Conservation (phyloP, 1,284 basidiomycete genomes). For the Melampsora larici-populina region DNA sequence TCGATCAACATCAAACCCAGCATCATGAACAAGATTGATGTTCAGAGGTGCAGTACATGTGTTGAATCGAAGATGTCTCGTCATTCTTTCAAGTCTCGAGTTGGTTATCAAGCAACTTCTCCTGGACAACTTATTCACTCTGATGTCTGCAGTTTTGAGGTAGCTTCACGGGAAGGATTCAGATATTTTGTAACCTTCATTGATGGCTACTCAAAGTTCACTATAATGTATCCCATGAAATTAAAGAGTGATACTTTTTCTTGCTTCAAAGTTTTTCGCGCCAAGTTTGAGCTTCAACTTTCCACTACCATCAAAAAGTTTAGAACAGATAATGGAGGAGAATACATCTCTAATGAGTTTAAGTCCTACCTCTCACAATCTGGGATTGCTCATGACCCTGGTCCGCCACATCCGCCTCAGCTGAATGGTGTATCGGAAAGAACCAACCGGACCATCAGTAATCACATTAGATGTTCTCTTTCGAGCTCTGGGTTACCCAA, state of each 20-base stretch:
- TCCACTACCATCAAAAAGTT: background rate
- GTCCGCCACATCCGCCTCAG: slow-evolving; percentile 53
- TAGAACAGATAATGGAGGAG: slow-evolving; percentile 6
- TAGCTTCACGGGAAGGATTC: slow-evolving; percentile 42
- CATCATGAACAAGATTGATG: slow-evolving; percentile 20
- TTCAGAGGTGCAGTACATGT: background rate
- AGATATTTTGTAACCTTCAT: slow-evolving; percentile 52
- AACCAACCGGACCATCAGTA: slow-evolving; percentile 50
- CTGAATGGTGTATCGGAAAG: slow-evolving; percentile 53
- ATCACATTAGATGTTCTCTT: slow-evolving; percentile 50
- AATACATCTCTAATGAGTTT: slow-evolving; percentile 9
- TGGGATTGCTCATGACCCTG: slow-evolving; percentile 14
- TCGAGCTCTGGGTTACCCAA: slow-evolving; percentile 49
- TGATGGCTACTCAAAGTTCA: slow-evolving; percentile 47
- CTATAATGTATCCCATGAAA: slow-evolving; percentile 45
- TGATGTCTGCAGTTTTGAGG: too few relatives aligned
- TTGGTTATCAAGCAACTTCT: background rate
- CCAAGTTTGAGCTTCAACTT: background rate
- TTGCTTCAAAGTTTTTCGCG: slow-evolving; percentile 6
- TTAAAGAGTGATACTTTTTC: too few relatives aligned
- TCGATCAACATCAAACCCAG: too few relatives aligned
- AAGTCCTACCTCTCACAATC: background rate
- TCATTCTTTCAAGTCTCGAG: background rate
- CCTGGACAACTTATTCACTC: slow-evolving; percentile 1
- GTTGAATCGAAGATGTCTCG: slow-evolving; percentile 1